phyloP scores from a whole-genome alignment of 768 basidiomycete species.

The Mycena galopus region DNA sequence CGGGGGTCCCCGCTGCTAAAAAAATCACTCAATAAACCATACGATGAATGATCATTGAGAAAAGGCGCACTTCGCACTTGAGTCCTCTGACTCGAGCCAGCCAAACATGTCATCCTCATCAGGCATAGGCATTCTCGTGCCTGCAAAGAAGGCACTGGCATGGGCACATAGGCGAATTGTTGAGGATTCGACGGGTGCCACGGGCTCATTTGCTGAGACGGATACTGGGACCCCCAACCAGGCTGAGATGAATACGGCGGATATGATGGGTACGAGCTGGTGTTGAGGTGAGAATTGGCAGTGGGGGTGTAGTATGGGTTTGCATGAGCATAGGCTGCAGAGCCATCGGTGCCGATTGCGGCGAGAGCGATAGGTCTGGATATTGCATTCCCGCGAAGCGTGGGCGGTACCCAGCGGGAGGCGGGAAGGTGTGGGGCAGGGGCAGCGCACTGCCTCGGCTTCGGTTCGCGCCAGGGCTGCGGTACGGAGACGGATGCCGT shows the following conservation, averaged over 20 bases:
- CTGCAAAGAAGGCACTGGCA: neutral
- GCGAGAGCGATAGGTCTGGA: neutral
- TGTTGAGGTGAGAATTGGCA: neutral
- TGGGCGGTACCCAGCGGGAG: neutral
- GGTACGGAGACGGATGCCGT: neutral
- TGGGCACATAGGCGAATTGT: neutral
- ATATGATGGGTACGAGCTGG: neutral
- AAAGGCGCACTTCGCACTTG: neutral
- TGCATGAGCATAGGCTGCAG: neutral
- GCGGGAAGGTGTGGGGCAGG: neutral
- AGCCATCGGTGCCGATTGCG: neutral
- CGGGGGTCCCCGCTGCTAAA: too few species aligned
- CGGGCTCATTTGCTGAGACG: neutral
- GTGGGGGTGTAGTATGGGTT: neutral
- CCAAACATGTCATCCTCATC: neutral
- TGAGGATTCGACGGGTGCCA: neutral
- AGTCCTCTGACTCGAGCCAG: neutral
- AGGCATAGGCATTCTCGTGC: neutral
- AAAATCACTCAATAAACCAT: too few species aligned
- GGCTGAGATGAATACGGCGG: neutral
- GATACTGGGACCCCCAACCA: neutral
- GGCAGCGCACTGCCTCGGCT: neutral
- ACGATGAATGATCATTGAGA: neutral
- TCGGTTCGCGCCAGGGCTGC: too few species aligned
- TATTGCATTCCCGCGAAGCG: neutral